Conservation (phyloP, 305 asterid species). For the Fraxinus baroniana region DNA sequence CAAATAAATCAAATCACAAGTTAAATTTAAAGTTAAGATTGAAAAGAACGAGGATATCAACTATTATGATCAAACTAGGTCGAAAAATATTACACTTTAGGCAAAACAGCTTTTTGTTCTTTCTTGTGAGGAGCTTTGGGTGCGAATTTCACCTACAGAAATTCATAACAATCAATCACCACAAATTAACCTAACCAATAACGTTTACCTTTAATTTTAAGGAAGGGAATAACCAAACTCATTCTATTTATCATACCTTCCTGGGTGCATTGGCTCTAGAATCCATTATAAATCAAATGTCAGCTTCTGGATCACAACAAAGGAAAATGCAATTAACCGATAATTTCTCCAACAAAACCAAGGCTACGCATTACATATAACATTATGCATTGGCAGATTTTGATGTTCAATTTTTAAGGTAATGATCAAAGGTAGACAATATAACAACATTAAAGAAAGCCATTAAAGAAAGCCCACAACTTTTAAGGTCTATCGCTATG, state of each 20-base stretch:
- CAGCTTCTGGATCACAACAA: constrained; percentile 6
- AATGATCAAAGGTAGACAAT: background rate
- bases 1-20: constrained; percentile 10
- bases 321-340: background rate
- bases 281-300: constrained; percentile 43
- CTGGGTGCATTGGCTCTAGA: constrained; percentile 40
- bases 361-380: background rate
- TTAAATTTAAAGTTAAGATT: background rate
- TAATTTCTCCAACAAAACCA: background rate
- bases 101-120: constrained; percentile 43
- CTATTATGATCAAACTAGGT: background rate
- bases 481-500: background rate
- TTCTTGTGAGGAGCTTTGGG: constrained; percentile 80
- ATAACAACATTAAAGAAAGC: background rate
- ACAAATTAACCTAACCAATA: background rate
- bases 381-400: constrained; percentile 4
- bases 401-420: background rate
- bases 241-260: constrained; percentile 32
- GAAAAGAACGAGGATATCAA: background rate
- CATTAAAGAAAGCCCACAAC: no score
- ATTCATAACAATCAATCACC: background rate
- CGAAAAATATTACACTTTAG: constrained; percentile 55
- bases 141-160: constrained; percentile 57
- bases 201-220: constrained; percentile 12
- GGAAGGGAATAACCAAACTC: background rate